Conservation (phyloP, 352 stramenopile genomes). For the Globisporangium emineosum region DNA sequence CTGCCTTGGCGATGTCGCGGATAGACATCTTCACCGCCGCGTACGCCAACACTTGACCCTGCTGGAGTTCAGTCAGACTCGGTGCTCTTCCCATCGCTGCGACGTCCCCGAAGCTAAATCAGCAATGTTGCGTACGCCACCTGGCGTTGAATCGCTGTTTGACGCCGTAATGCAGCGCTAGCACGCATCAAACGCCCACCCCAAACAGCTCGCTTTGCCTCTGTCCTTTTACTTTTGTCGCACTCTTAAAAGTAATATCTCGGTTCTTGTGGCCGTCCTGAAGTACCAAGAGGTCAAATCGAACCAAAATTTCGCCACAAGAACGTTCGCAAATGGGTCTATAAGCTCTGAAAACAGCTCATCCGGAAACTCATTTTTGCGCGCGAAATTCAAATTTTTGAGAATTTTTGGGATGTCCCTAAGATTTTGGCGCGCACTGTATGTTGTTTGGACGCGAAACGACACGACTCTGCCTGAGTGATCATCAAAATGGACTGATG, state of each 20-base stretch:
- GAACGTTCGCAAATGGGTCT: too few relatives aligned
- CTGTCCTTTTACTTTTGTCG: slow-evolving; percentile 1
- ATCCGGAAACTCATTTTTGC: too few relatives aligned
- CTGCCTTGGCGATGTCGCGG: neutral
- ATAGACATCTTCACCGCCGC: neutral
- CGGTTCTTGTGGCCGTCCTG: too few relatives aligned
- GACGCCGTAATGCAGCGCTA: neutral
- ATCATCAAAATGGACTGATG: neutral
- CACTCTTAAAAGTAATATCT: too few relatives aligned
- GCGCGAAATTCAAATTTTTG: too few relatives aligned
- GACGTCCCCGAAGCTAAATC: neutral
- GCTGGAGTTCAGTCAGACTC: neutral
- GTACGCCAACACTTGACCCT: neutral
- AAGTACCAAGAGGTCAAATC: too few relatives aligned
- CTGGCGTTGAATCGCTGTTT: neutral
- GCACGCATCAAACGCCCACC: neutral
- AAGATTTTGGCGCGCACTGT: neutral
- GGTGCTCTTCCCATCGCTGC: too few relatives aligned
- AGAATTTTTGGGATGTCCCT: too few relatives aligned
- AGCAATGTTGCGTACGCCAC: neutral
- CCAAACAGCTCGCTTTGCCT: slow-evolving; percentile 2
- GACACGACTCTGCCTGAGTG: neutral
- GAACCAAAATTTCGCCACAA: too few relatives aligned
- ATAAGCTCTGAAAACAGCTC: too few relatives aligned
- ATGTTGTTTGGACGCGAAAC: neutral